Conservation (phyloP, 768 basidiomycete species). For the Amanita polypyramis region DNA sequence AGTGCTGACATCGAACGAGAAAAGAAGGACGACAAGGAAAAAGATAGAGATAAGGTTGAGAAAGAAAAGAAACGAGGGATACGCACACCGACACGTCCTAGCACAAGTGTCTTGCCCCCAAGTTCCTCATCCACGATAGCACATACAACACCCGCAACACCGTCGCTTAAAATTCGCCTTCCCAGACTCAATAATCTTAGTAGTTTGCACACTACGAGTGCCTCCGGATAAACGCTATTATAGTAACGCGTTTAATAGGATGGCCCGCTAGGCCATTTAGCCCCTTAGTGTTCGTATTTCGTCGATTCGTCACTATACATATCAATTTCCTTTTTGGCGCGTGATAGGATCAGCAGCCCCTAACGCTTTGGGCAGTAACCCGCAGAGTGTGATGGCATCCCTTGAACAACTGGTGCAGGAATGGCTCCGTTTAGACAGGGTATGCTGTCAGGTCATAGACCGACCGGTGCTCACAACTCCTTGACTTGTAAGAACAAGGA, state of each 20-base stretch:
- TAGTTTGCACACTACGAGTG: background rate
- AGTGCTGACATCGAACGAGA: background rate
- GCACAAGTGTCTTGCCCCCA: constrained; percentile 14
- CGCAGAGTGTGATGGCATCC: constrained; percentile 9
- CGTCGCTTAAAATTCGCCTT: constrained; percentile 47
- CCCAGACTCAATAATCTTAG: constrained; percentile 31
- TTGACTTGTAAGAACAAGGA: constrained; percentile 31
- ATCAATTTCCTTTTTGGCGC: background rate
- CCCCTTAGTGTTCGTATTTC: constrained; percentile 5
- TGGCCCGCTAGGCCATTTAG: background rate
- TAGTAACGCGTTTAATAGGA: constrained; percentile 1
- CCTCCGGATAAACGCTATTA: background rate
- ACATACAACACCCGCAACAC: constrained; percentile 22
- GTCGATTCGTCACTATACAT: constrained; percentile 7
- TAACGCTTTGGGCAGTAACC: constrained; percentile 8
- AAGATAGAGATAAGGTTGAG: constrained; percentile 15
- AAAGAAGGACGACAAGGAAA: constrained; percentile 11
- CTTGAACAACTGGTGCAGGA: constrained; percentile 36
- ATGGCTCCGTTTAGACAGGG: constrained; percentile 41
- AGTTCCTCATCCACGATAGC: constrained; percentile 16
- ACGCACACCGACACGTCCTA: constrained; percentile 22
- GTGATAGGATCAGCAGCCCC: constrained; percentile 4
- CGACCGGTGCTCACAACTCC: background rate
- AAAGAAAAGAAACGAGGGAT: constrained; percentile 19
- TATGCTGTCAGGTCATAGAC: constrained; percentile 12